A percentile compares a stretch with the other conserved stretches of the same genome.
Conservation (phyloP, 2,329 filamentous ascomycete genomes). For the Penicillium sp. region DNA sequence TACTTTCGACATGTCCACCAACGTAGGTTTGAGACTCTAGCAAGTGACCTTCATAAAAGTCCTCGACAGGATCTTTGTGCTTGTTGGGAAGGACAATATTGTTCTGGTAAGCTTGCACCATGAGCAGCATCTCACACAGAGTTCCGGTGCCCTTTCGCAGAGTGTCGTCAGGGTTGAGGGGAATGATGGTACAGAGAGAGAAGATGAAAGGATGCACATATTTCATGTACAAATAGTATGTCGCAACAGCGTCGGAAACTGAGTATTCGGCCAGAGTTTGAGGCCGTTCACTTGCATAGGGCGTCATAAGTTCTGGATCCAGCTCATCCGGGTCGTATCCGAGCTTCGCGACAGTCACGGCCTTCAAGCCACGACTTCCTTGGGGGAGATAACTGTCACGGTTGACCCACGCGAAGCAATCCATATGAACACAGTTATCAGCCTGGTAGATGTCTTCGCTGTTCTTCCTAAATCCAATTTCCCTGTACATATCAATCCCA, state of each 20-base stretch:
- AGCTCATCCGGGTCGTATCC: constrained; percentile 98
- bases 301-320: constrained; percentile 96
- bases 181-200: constrained; percentile 95
- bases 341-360: constrained; percentile 95
- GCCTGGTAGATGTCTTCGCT: constrained; percentile 96
- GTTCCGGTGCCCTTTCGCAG: constrained; percentile 95
- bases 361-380: constrained; percentile 94
- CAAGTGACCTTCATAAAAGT: constrained; percentile 96
- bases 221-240: constrained; percentile 99
- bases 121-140: constrained; percentile 98
- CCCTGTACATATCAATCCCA: constrained; percentile 98
- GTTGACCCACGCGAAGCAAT: constrained; percentile 98
- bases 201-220: constrained; percentile 99
- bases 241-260: constrained; percentile 97
- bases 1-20: constrained; percentile 97
- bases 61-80: constrained; percentile 84
- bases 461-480: constrained; percentile 96
- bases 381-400: constrained; percentile 97
- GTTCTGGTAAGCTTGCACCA: constrained; percentile 95
- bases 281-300: constrained; percentile 81
- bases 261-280: constrained; percentile 97
- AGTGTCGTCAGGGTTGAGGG: constrained; percentile 88
- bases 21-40: constrained; percentile 98
- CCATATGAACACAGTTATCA: constrained; percentile 96
- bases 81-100: constrained; percentile 95